Evolutionary conservation across 441 rosid species (phyloP).

Genomic region (Gossypium davidsonii): DNA sequence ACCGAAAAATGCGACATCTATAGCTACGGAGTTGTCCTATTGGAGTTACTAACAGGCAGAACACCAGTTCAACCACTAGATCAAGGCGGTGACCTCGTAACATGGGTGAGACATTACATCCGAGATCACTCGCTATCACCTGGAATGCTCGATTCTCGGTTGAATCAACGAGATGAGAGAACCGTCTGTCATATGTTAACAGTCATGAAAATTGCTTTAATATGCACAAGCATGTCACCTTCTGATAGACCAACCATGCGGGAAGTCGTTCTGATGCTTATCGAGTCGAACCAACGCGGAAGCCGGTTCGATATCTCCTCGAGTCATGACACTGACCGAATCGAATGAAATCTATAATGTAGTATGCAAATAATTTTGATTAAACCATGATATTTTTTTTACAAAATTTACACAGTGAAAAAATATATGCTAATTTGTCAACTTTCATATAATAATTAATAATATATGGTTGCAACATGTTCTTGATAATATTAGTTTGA

Average conservation of each 20-base stretch:
- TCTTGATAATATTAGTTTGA: too few relatives aligned
- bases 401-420: neutral
- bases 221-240: constrained; percentile 74
- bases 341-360: constrained; percentile 23
- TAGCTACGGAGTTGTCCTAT: constrained; percentile 72
- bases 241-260: constrained; percentile 75
- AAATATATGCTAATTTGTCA: neutral
- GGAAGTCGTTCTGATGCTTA: constrained; percentile 72
- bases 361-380: neutral
- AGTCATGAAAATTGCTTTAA: constrained; percentile 66
- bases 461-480: too few relatives aligned
- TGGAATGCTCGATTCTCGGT: constrained; percentile 51
- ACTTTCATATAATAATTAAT: too few relatives aligned
- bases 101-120: constrained; percentile 65
- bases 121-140: constrained; percentile 43
- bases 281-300: constrained; percentile 45
- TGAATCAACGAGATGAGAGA: constrained; percentile 43
- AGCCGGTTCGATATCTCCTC: constrained; percentile 34
- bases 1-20: constrained; percentile 73
- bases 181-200: constrained; percentile 57
- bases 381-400: neutral
- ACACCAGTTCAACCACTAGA: constrained; percentile 82
- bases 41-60: constrained; percentile 73
- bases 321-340: constrained; percentile 27
- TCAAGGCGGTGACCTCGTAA: constrained; percentile 82